Conservation (phyloP, 768 basidiomycete species). For the Tylopilus plumbeoviolaceoides region DNA sequence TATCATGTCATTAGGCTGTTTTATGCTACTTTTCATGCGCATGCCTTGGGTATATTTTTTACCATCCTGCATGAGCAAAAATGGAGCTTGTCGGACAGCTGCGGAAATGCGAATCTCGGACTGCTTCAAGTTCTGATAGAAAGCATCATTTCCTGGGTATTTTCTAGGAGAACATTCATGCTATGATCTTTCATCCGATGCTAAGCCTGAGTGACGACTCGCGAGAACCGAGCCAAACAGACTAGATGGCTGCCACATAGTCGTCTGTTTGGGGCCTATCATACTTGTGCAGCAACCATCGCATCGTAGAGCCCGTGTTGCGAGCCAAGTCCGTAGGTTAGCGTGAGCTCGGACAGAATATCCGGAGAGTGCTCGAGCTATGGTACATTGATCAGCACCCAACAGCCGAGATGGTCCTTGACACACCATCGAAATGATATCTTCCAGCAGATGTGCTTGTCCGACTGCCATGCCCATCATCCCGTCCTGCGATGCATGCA, state of each 20-base stretch:
- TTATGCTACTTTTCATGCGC: conserved; percentile 17
- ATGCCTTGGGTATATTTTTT: background rate
- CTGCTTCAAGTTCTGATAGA: too few species aligned
- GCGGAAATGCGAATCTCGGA: background rate
- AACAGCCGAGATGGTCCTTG: too few species aligned
- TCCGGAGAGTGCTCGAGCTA: conserved; percentile 22
- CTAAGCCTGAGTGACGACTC: too few species aligned
- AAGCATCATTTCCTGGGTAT: too few species aligned
- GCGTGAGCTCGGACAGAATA: conserved; percentile 65
- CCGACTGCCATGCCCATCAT: conserved; percentile 75
- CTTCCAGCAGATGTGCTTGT: conserved; percentile 90
- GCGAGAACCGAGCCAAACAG: too few species aligned
- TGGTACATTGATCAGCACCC: background rate
- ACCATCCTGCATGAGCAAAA: background rate
- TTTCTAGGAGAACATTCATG: background rate
- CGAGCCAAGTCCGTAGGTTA: conserved; percentile 81
- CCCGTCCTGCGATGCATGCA: conserved; percentile 61
- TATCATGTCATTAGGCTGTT: conserved; percentile 24
- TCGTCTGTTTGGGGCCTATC: background rate
- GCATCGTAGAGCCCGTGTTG: conserved; percentile 65
- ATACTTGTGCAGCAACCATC: conserved; percentile 38
- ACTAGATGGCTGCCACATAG: background rate
- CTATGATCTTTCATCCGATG: too few species aligned
- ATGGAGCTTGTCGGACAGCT: background rate
- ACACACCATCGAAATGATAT: conserved; percentile 79